phyloP scores from a whole-genome alignment of 768 basidiomycete species.

The Mycena pura region DNA sequence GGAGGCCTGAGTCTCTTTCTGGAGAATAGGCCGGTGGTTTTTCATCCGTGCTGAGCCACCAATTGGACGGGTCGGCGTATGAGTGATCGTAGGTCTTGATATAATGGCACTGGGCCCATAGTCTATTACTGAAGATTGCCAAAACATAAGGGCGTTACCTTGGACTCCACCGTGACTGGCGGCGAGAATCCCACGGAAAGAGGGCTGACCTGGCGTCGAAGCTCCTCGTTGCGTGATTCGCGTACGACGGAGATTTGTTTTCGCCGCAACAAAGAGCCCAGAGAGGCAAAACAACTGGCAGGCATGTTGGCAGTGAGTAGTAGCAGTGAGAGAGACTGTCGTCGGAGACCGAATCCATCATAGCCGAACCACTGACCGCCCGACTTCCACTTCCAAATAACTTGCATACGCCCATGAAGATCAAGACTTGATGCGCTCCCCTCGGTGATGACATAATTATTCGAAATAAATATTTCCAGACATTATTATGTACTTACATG shows the following conservation, averaged over 20 bases:
- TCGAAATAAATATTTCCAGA: too few relatives aligned
- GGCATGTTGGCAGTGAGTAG: slow-evolving; percentile 15
- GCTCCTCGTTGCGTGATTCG: slow-evolving; percentile 11
- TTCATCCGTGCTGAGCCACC: slow-evolving; percentile 31
- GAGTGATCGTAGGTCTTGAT: slow-evolving; percentile 21
- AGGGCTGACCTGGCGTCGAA: not conserved
- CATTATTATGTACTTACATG: too few relatives aligned
- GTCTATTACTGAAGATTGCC: not conserved
- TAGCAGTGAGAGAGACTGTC: slow-evolving; percentile 9
- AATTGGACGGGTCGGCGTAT: slow-evolving; percentile 11
- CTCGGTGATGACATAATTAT: slow-evolving; percentile 17
- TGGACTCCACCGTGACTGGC: not conserved
- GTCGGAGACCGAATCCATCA: slow-evolving; percentile 7
- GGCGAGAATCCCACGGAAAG: slow-evolving; percentile 10
- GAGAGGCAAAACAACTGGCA: slow-evolving; percentile 44
- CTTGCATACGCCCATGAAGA: slow-evolving; percentile 1
- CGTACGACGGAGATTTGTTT: slow-evolving; percentile 14
- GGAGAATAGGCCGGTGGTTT: slow-evolving; percentile 51
- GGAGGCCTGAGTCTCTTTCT: slow-evolving; percentile 43
- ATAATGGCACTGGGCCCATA: slow-evolving; percentile 7
- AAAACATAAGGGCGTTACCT: not conserved
- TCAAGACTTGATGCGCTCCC: not conserved
- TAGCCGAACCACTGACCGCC: slow-evolving; percentile 11
- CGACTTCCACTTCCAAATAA: slow-evolving; percentile 14
- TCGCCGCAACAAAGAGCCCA: slow-evolving; percentile 36